Percentiles rank a stretch among this genome's conserved stretches.
Conservation (phyloP, 768 basidiomycete species). For the Auricularia sp. region DNA sequence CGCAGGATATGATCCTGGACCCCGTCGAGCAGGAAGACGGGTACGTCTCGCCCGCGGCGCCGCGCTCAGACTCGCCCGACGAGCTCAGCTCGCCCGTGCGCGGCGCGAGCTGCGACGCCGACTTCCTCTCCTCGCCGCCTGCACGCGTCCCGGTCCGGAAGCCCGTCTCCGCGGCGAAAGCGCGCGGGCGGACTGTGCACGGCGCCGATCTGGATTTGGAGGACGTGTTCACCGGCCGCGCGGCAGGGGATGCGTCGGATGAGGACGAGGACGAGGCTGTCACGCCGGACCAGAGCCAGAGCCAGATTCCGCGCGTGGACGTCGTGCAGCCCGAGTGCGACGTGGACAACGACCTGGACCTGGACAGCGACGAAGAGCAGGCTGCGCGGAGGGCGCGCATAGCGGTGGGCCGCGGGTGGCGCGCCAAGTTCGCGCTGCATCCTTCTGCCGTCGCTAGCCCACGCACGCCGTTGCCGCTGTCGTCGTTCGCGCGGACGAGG, state of each 20-base stretch:
- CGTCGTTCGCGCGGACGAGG: too few species aligned
- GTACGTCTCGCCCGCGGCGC: constrained; percentile 43
- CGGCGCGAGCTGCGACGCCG: background rate
- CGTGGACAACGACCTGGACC: background rate
- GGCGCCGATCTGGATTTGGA: background rate
- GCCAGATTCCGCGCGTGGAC: background rate
- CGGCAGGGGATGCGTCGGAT: background rate
- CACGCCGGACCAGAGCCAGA: background rate
- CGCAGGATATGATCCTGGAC: constrained; percentile 30
- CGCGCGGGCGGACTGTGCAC: background rate
- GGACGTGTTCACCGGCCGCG: background rate
- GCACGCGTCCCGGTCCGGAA: background rate
- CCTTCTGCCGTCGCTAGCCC: too few species aligned
- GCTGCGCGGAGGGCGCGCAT: background rate
- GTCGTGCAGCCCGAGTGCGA: background rate
- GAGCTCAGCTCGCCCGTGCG: constrained; percentile 55
- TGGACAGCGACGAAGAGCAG: background rate
- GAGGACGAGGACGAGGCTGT: background rate
- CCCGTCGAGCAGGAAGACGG: constrained; percentile 67
- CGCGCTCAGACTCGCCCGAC: constrained; percentile 28
- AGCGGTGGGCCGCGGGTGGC: background rate
- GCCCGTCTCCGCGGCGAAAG: background rate
- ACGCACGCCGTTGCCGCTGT: too few species aligned
- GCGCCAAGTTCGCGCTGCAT: too few species aligned
- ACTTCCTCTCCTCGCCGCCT: background rate